These are phyloP conservation scores for Talaromyces marneffei DNA, from an alignment of 2,329 filamentous ascomycete genomes.

Conservation along the genomic window DNA sequence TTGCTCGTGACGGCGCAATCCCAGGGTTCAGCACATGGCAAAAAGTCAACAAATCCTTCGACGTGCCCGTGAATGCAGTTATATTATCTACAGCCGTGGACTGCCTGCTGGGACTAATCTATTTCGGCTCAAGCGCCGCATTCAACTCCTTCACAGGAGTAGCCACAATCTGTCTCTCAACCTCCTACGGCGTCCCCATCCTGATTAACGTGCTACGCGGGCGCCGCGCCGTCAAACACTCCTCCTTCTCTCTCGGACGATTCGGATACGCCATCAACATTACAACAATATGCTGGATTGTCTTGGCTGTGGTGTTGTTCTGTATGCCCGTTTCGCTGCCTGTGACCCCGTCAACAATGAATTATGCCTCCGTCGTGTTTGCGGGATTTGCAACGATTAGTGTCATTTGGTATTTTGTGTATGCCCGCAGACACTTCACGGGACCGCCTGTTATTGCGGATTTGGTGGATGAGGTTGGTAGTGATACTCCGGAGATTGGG, in stretches of 20 bases:
- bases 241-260: conserved; percentile 61
- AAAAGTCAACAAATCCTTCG: conserved; percentile 58
- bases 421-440: conserved; percentile 59
- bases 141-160: conserved; percentile 77
- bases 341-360: conserved; percentile 55
- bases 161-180: conserved; percentile 70
- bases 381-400: conserved; percentile 57
- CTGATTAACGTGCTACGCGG: conserved; percentile 63
- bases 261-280: conserved; percentile 65
- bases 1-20: conserved; percentile 68
- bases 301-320: conserved; percentile 64
- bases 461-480: conserved; percentile 14
- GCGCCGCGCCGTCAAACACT: conserved; percentile 60
- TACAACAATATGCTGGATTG: conserved; percentile 64
- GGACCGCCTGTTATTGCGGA: conserved; percentile 45
- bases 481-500: conserved; percentile 16
- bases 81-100: conserved; percentile 63
- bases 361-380: conserved; percentile 63
- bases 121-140: conserved; percentile 69
- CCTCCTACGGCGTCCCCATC: conserved; percentile 71
- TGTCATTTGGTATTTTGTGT: conserved; percentile 57
- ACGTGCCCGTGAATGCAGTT: conserved; percentile 66
- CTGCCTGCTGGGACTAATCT: conserved; percentile 68
- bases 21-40: conserved; percentile 63
- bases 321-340: conserved; percentile 65